Conservation (phyloP, 768 basidiomycete species). For the Lentinus tigrinus region DNA sequence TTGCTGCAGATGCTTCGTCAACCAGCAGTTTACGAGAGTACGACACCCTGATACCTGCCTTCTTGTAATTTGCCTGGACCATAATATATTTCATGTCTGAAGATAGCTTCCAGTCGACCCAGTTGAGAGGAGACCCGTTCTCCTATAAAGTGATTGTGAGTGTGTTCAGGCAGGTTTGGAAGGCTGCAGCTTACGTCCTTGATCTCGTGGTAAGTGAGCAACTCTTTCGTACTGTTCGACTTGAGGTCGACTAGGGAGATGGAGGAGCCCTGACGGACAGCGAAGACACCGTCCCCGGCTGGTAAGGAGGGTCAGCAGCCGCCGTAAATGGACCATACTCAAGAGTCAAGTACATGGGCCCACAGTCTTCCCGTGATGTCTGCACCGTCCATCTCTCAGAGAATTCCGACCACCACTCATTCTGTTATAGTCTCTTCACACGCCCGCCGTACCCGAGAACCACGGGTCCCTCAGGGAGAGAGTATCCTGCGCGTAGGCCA, state of each 20-base stretch:
- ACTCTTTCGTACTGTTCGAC: slow-evolving; percentile 60
- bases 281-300: slow-evolving; percentile 97
- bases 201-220: slow-evolving; percentile 60
- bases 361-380: too few species aligned
- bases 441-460: too few species aligned
- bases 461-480: too few species aligned
- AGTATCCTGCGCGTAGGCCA: too few species aligned
- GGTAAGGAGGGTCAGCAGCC: background rate
- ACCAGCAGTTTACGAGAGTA: background rate
- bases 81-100: slow-evolving; percentile 90
- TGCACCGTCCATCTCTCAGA: too few species aligned
- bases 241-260: slow-evolving; percentile 84
- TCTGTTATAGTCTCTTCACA: too few species aligned
- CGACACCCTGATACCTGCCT: slow-evolving; percentile 45
- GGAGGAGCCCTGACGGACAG: slow-evolving; percentile 53
- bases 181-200: slow-evolving; percentile 51
- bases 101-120: slow-evolving; percentile 77
- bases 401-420: too few species aligned
- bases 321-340: too few species aligned
- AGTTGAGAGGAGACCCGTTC: slow-evolving; percentile 47
- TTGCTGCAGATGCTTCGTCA: slow-evolving; percentile 51
- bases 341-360: too few species aligned
- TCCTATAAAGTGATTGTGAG: slow-evolving; percentile 38
- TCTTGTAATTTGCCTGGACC: slow-evolving; percentile 69
- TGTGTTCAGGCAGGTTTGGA: too few species aligned